phyloP scores from a whole-genome alignment of 768 basidiomycete species.

The Lactarius quietus region DNA sequence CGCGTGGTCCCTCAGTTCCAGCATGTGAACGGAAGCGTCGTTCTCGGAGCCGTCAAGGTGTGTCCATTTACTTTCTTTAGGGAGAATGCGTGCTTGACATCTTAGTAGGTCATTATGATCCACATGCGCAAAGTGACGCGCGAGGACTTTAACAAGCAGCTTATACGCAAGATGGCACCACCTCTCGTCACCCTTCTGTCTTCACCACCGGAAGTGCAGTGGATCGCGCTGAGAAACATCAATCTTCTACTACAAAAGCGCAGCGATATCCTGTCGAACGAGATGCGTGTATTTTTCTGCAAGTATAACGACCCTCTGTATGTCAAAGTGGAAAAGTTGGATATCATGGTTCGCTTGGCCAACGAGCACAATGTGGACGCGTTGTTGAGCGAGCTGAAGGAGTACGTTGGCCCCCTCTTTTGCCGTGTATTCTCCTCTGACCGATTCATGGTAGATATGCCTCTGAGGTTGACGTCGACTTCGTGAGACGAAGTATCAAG shows the following conservation, averaged over 20 bases:
- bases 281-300: constrained; percentile 99
- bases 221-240: constrained; percentile 96
- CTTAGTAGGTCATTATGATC: constrained; percentile 86
- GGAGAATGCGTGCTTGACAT: neutral
- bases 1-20: constrained; percentile 98
- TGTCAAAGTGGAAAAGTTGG: constrained; percentile 97
- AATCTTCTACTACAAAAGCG: constrained; percentile 95
- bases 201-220: constrained; percentile 96
- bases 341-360: constrained; percentile 95
- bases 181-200: constrained; percentile 94
- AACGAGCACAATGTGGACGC: constrained; percentile 92
- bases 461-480: constrained; percentile 97
- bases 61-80: constrained; percentile 22
- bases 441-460: constrained; percentile 63
- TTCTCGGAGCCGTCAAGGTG: constrained; percentile 94
- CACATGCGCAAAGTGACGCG: constrained; percentile 81
- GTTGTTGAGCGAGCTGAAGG: constrained; percentile 90
- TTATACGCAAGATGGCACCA: constrained; percentile 96
- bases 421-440: constrained; percentile 9
- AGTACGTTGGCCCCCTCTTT: constrained; percentile 49
- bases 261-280: constrained; percentile 83
- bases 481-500: constrained; percentile 91
- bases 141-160: constrained; percentile 79
- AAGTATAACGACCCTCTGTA: constrained; percentile 99
- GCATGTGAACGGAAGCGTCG: constrained; percentile 93